Evolutionary conservation across 1,284 basidiomycete genomes (phyloP).

Genomic region (Sphaerobolus stellatus): DNA sequence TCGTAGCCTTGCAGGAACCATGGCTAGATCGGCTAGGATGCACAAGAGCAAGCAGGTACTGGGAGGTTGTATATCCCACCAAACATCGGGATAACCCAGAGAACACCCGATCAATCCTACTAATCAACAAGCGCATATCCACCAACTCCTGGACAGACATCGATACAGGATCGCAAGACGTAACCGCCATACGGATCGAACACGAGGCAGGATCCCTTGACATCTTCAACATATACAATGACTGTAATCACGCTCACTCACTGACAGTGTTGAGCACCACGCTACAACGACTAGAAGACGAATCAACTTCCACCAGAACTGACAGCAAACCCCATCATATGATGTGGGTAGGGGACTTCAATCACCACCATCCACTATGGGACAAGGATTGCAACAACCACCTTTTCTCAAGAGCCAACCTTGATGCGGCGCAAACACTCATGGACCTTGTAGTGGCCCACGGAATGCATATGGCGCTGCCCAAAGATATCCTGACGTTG

Average conservation of each 20-base stretch:
- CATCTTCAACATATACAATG: conserved; percentile 40
- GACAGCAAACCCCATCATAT: conserved; percentile 21
- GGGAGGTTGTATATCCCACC: conserved; percentile 29
- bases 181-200: conserved; percentile 28
- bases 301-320: no score
- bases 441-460: conserved; percentile 19
- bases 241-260: conserved; percentile 22
- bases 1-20: conserved; percentile 37
- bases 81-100: conserved; percentile 9
- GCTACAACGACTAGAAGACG: no score
- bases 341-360: conserved; percentile 49
- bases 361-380: conserved; percentile 49
- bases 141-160: conserved; percentile 27
- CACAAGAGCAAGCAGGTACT: conserved; percentile 19
- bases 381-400: conserved; percentile 38
- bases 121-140: conserved; percentile 30
- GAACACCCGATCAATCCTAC: conserved; percentile 25
- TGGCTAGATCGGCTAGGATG: conserved; percentile 23
- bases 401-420: conserved; percentile 31
- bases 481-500: conserved; percentile 29
- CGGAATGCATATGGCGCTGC: conserved; percentile 29
- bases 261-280: conserved; percentile 18
- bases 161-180: conserved; percentile 22
- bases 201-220: conserved; percentile 14
- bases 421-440: conserved; percentile 21